Base-by-base conservation (phyloP, 2,329 filamentous ascomycete genomes). In the Huntiella omanensis region DNA sequence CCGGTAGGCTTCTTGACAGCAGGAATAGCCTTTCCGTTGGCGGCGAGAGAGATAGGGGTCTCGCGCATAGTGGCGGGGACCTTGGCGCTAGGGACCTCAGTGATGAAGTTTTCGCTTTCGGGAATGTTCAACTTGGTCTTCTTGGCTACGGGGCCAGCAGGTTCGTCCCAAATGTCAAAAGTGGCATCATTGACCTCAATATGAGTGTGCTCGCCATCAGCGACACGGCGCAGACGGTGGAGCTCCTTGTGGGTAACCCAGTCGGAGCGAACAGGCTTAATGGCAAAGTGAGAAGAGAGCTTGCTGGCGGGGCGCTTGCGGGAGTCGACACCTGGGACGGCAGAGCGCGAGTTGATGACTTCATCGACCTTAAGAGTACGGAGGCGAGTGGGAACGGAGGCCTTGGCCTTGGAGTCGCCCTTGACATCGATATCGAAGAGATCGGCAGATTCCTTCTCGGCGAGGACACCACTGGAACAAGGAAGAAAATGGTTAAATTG, bases 341-440 rank as follows among this genome's bases (percentile, higher is more conserved):
- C 78, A 33, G 87, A 95, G 51, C 91, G 79, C 56, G 79, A 71
- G 28, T 81, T 78, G 54, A 98, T 77, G 52, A 98, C 96, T 58
- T 96, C 83, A 59, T 98, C 88, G 52, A 80, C 78, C 62, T 85
- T 93, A 54, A 98, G 73, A 65, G 93, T 95, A 58, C 78, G 75
- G 53, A 68, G 65, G 58, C 79, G 81, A 51, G 75, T 69, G 55
- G 76, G 69, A 51, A 72, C 64, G 57, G 77, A 80, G 56, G 70
- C 70, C 47, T 74, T 67, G 51, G 86, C 74, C 45, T 71, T 65
- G 42, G 69, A 63, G 55, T 86, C 80, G 51, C 87, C 84, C 42
- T 69, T 68, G 1, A 76, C 75, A 58, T 96, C 91, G 57, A 95
- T 64, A 33, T 77, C 71, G 66, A 96, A 98, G 48, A 98, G 79